Evolutionary conservation across 2,329 filamentous ascomycete species (phyloP).

Genomic region (Alternaria infectoria): DNA sequence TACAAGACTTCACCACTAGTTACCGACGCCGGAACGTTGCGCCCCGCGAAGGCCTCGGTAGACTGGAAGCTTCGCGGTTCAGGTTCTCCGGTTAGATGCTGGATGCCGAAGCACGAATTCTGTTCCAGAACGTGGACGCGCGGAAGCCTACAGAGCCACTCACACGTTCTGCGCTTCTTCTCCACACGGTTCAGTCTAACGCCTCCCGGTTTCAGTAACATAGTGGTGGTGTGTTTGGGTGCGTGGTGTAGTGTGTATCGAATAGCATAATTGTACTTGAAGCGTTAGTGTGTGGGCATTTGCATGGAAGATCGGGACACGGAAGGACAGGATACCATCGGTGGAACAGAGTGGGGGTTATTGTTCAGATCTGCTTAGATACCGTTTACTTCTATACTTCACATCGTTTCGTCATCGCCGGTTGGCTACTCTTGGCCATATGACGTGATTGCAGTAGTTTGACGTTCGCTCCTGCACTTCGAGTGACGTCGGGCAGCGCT

Average conservation of each 20-base stretch:
- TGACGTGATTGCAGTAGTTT: background rate
- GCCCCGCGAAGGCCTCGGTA: constrained; percentile 87
- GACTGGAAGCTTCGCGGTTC: constrained; percentile 86
- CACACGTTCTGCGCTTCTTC: background rate
- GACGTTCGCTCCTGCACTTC: background rate
- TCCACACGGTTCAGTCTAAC: background rate
- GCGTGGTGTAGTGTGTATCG: constrained; percentile 12
- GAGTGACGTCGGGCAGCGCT: background rate
- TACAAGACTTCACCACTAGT: constrained; percentile 96
- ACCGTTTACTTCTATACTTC: constrained; percentile 1
- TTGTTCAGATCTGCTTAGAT: constrained; percentile 4
- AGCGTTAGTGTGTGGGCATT: constrained; percentile 27
- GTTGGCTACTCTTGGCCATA: background rate
- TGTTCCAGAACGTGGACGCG: constrained; percentile 2
- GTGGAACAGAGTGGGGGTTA: constrained; percentile 4
- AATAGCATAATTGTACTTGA: constrained; percentile 21
- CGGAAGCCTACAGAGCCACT: background rate
- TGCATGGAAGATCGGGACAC: constrained; percentile 19
- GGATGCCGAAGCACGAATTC: constrained; percentile 10
- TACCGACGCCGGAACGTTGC: constrained; percentile 94
- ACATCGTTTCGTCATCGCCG: background rate
- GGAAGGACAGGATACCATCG: constrained; percentile 16
- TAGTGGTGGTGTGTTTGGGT: background rate
- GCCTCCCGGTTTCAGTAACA: background rate
- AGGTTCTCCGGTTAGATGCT: constrained; percentile 64